A percentile compares a stretch with the other conserved stretches of the same genome.
phyloP scores from a whole-genome alignment of 2,329 filamentous ascomycete genomes.

The Lecanicillium sp. region DNA sequence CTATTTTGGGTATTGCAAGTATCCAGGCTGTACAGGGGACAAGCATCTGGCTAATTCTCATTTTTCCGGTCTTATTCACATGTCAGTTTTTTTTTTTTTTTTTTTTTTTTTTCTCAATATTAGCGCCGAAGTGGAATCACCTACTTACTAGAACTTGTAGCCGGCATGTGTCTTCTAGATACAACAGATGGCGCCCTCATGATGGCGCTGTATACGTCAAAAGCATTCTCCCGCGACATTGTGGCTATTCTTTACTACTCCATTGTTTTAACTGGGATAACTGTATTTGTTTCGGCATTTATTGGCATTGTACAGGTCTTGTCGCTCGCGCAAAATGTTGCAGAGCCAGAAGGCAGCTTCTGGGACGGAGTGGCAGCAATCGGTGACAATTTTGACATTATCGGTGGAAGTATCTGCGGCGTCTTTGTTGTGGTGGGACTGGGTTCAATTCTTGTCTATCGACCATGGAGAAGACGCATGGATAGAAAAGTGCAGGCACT shows the following conservation, averaged over 20 bases:
- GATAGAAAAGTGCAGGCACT: slow-evolving; percentile 12
- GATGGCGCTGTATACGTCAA: slow-evolving; percentile 86
- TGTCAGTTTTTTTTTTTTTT: no score
- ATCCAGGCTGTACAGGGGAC: slow-evolving; percentile 81
- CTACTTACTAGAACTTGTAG: slow-evolving; percentile 29
- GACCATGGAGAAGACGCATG: slow-evolving; percentile 60
- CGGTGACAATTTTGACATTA: slow-evolving; percentile 75
- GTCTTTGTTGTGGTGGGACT: slow-evolving; percentile 72
- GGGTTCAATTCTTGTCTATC: slow-evolving; percentile 66
- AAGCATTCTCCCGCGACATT: slow-evolving; percentile 65
- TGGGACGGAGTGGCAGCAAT: slow-evolving; percentile 79
- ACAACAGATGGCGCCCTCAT: slow-evolving; percentile 90
- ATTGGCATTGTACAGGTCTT: slow-evolving; percentile 83
- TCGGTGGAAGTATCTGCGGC: slow-evolving; percentile 80
- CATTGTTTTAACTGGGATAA: slow-evolving; percentile 75
- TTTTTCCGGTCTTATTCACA: slow-evolving; percentile 87
- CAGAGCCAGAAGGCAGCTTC: slow-evolving; percentile 65
- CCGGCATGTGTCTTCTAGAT: slow-evolving; percentile 91
- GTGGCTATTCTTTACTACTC: slow-evolving; percentile 95
- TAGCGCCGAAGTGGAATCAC: no score
- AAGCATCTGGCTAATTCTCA: slow-evolving; percentile 85
- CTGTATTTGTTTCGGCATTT: slow-evolving; percentile 72
- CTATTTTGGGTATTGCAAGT: slow-evolving; percentile 80
- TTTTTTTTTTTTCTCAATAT: no score
- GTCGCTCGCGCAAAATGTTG: slow-evolving; percentile 68